These are phyloP conservation scores for Phyllosticta citribraziliensis DNA, from an alignment of 2,329 filamentous ascomycete genomes.

Conservation along the genomic window DNA sequence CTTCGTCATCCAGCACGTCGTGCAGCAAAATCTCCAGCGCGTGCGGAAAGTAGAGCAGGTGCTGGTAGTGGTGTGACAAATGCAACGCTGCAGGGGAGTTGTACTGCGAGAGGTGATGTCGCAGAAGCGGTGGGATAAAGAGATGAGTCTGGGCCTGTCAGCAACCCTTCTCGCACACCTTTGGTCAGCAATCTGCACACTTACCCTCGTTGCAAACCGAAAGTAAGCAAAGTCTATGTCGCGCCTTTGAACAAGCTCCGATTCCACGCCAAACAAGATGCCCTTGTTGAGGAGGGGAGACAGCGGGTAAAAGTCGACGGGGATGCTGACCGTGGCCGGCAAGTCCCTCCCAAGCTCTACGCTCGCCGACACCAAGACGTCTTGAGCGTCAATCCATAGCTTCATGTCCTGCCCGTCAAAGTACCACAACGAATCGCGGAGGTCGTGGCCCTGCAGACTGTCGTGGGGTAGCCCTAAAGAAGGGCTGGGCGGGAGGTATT, in stretches of 20 bases:
- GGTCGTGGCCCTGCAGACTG: conserved; percentile 39
- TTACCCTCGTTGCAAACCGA: conserved; percentile 75
- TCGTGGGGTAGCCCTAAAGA: conserved; percentile 31
- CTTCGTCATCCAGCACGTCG: conserved; percentile 87
- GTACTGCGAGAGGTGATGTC: conserved; percentile 64
- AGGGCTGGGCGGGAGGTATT: conserved; percentile 37
- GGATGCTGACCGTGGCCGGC: conserved; percentile 63
- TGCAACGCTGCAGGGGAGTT: conserved; percentile 72
- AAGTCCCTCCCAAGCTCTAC: conserved; percentile 58
- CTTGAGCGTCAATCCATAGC: conserved; percentile 80
- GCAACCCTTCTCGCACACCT: background rate
- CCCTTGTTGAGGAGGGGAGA: conserved; percentile 83
- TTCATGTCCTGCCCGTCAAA: conserved; percentile 83
- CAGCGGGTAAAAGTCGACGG: conserved; percentile 91
- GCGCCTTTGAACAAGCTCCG: conserved; percentile 83
- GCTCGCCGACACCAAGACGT: conserved; percentile 64
- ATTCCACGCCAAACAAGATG: conserved; percentile 81
- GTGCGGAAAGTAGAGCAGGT: conserved; percentile 85
- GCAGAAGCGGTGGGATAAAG: conserved; percentile 80
- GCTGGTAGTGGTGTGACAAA: conserved; percentile 74
- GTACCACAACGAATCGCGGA: conserved; percentile 86
- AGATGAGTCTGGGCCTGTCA: conserved; percentile 65
- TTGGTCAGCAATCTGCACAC: conserved; percentile 21
- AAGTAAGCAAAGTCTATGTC: conserved; percentile 88
- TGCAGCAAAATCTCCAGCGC: conserved; percentile 87